phyloP scores from a whole-genome alignment of 1,284 basidiomycete genomes.

The Phellopilus nigrolimitatus region DNA sequence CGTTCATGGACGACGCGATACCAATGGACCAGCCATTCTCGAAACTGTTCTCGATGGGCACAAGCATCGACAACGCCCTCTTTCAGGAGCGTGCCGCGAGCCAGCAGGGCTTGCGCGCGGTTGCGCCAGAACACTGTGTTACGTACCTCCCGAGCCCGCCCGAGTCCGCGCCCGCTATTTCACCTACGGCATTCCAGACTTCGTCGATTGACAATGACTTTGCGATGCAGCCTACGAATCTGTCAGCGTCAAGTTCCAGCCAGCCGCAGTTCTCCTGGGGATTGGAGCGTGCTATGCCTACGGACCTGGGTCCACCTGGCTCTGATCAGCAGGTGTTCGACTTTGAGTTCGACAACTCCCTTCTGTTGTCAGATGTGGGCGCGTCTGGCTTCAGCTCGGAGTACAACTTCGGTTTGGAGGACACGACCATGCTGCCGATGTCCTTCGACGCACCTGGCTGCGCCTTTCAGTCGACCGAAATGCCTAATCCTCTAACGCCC shows the following conservation, averaged over 20 bases:
- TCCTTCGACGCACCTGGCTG: conserved; percentile 3
- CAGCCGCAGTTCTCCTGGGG: no score
- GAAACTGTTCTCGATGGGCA: neutral
- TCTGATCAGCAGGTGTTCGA: neutral
- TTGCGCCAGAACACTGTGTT: conserved; percentile 6
- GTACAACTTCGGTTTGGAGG: neutral
- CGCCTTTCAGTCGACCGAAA: neutral
- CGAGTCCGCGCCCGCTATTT: conserved; percentile 6
- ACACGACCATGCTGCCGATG: neutral
- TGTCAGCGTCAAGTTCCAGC: conserved; percentile 10
- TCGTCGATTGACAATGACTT: neutral
- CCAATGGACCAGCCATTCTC: neutral
- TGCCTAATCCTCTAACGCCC: conserved; percentile 7
- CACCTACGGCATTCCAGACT: neutral
- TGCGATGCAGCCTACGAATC: conserved; percentile 9
- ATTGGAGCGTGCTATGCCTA: conserved; percentile 5
- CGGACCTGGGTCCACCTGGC: neutral
- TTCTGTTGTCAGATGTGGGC: neutral
- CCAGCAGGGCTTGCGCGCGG: neutral
- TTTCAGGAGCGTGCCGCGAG: conserved; percentile 4
- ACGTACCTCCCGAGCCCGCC: conserved; percentile 14
- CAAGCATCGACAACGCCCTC: neutral
- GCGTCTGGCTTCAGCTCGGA: neutral
- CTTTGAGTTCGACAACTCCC: neutral
- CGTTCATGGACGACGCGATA: conserved; percentile 1